These are phyloP conservation scores for Lentinula sp. DNA, from an alignment of 768 basidiomycete species.

Conservation along the genomic window DNA sequence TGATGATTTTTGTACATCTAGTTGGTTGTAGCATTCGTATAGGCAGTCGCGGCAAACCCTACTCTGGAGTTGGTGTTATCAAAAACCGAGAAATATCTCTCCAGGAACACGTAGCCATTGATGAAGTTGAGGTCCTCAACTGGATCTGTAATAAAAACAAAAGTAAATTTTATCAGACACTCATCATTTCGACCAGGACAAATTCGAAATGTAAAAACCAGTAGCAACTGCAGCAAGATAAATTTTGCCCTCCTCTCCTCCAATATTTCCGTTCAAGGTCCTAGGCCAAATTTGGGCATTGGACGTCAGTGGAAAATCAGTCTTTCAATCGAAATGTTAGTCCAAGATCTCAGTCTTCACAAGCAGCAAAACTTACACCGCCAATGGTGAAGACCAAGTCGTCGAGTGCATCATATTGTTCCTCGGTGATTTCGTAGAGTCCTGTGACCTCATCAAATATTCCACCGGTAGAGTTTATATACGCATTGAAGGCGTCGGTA, in stretches of 20 bases:
- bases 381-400: slow-evolving; percentile 52
- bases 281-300: slow-evolving; percentile 36
- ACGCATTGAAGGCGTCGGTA: slow-evolving; percentile 37
- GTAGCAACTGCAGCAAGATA: slow-evolving; percentile 31
- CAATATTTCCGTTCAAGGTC: slow-evolving; percentile 25
- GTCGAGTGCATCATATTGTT: slow-evolving; percentile 46
- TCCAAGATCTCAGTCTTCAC: too few relatives aligned
- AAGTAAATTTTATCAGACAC: not conserved
- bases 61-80: slow-evolving; percentile 42
- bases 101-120: slow-evolving; percentile 12
- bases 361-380: slow-evolving; percentile 23
- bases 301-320: slow-evolving; percentile 30
- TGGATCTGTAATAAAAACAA: slow-evolving; percentile 5
- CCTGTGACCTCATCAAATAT: slow-evolving; percentile 20
- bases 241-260: slow-evolving; percentile 21
- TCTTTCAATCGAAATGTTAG: slow-evolving; percentile 8
- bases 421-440: slow-evolving; percentile 43
- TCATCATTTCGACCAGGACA: not conserved
- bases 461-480: slow-evolving; percentile 36
- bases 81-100: slow-evolving; percentile 53
- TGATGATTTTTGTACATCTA: not conserved
- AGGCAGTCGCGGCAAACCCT: not conserved
- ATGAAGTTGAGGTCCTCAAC: slow-evolving; percentile 47
- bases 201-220: slow-evolving; percentile 16
- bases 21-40: not conserved